A percentile compares a stretch with the other conserved stretches of the same genome.
These are phyloP conservation scores for Candida smagusa DNA, from an alignment of 1,139 yeast genomes.

Conservation along the genomic window DNA sequence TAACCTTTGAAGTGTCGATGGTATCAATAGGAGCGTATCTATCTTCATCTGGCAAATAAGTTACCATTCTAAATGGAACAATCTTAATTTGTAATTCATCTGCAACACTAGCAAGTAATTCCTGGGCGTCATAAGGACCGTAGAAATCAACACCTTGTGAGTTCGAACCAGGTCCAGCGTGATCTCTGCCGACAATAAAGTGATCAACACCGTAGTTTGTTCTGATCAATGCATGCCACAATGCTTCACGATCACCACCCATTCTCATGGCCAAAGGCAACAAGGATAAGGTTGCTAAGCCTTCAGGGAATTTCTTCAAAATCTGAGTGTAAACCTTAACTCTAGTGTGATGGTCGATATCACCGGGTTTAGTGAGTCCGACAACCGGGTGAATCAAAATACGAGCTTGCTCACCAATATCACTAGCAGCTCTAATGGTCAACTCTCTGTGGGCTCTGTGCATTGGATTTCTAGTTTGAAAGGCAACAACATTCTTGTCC, in stretches of 20 bases:
- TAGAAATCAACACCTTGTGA: slow-evolving; percentile 92
- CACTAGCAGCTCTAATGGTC: slow-evolving; percentile 86
- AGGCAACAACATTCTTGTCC: slow-evolving; percentile 78
- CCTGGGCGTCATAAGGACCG: slow-evolving; percentile 97
- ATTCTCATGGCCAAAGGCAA: slow-evolving; percentile 97
- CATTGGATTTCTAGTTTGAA: slow-evolving; percentile 98
- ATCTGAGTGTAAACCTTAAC: slow-evolving; percentile 93
- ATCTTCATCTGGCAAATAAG: slow-evolving; percentile 92
- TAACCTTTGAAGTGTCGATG: slow-evolving; percentile 67
- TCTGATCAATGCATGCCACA: slow-evolving; percentile 97
- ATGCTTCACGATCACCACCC: slow-evolving; percentile 99
- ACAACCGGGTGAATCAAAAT: slow-evolving; percentile 95
- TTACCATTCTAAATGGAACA: slow-evolving; percentile 96
- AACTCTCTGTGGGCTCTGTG: slow-evolving; percentile 97
- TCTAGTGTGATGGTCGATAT: slow-evolving; percentile 95
- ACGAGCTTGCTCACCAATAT: slow-evolving; percentile 49
- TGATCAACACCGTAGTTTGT: slow-evolving; percentile 96
- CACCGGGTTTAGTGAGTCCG: slow-evolving; percentile 96
- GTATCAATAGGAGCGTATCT: slow-evolving; percentile 95
- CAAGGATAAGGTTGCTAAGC: slow-evolving; percentile 84
- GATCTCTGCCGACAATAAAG: slow-evolving; percentile 96
- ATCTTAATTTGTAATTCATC: slow-evolving; percentile 75
- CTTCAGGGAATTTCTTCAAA: slow-evolving; percentile 87
- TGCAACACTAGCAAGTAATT: slow-evolving; percentile 69
- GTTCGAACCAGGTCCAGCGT: slow-evolving; percentile 96